Percentiles rank a stretch among this genome's conserved stretches.
Evolutionary conservation across 805 yeast genomes (phyloP).

Genomic region (Sugiyamaella smithiae): DNA sequence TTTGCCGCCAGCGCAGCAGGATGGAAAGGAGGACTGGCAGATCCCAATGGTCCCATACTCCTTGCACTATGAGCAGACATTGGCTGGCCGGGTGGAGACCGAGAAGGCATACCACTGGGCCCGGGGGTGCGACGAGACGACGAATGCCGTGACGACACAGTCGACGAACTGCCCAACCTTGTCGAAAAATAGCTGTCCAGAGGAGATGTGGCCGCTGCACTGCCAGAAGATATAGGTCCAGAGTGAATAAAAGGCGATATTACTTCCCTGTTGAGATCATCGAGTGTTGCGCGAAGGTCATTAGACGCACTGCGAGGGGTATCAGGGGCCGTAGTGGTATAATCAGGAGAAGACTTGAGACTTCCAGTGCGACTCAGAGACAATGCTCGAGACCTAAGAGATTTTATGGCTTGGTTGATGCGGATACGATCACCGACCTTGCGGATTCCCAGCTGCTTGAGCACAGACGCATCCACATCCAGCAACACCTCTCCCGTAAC

Average conservation of each 20-base stretch:
- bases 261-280: conserved; percentile 18
- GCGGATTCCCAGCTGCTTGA: conserved; percentile 69
- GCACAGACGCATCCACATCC: conserved; percentile 59
- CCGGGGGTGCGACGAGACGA: not conserved
- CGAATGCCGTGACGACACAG: not conserved
- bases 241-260: conserved; percentile 24
- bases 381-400: conserved; percentile 34
- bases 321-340: not conserved
- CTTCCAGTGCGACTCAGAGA: not conserved
- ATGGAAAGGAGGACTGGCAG: not conserved
- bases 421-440: conserved; percentile 82
- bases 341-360: not conserved
- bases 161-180: not conserved
- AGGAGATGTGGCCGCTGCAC: conserved; percentile 1
- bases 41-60: not conserved
- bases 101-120: not conserved
- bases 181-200: conserved; percentile 9
- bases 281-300: conserved; percentile 12
- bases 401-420: conserved; percentile 56
- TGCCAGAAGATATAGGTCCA: conserved; percentile 1
- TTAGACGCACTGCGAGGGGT: not conserved
- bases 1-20: not conserved
- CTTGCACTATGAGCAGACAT: conserved; percentile 2
- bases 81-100: not conserved
- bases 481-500: conserved; percentile 55